Evolutionary conservation across 352 stramenopile species (phyloP).

Genomic region (Phytophthora brassicae): DNA sequence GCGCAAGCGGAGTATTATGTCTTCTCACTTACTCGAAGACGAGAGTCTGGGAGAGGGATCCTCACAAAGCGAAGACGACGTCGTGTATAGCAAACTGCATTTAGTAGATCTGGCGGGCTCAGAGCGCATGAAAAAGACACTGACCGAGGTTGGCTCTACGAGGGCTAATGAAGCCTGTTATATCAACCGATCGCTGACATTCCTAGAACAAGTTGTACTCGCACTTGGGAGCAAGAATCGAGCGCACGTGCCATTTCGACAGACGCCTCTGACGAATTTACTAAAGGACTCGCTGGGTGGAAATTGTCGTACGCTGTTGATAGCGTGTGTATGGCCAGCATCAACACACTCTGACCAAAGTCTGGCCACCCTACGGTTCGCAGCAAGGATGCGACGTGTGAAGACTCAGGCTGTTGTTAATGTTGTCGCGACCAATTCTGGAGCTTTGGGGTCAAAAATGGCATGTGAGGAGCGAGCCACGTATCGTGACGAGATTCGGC

Average conservation of each 20-base stretch:
- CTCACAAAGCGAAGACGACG: slow-evolving; percentile 5
- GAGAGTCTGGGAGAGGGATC: slow-evolving; percentile 4
- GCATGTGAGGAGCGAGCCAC: slow-evolving; percentile 20
- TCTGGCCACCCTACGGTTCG: slow-evolving; percentile 90
- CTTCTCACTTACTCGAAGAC: slow-evolving; percentile 19
- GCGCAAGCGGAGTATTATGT: slow-evolving; percentile 36
- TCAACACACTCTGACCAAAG: slow-evolving; percentile 76
- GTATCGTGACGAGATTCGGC: slow-evolving; percentile 53
- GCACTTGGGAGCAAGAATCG: slow-evolving; percentile 89
- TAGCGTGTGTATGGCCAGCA: slow-evolving; percentile 88
- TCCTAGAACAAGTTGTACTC: slow-evolving; percentile 87
- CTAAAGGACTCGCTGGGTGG: slow-evolving; percentile 88
- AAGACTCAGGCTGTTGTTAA: slow-evolving; percentile 80
- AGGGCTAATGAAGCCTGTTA: slow-evolving; percentile 50
- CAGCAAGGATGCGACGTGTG: slow-evolving; percentile 83
- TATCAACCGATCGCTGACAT: slow-evolving; percentile 74
- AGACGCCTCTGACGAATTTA: slow-evolving; percentile 92
- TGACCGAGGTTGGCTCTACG: slow-evolving; percentile 38
- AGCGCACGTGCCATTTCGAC: slow-evolving; percentile 90
- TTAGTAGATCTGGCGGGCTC: slow-evolving; percentile 91
- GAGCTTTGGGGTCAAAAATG: slow-evolving; percentile 12
- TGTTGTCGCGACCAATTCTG: slow-evolving; percentile 21
- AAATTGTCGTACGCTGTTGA: slow-evolving; percentile 81
- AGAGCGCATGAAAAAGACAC: slow-evolving; percentile 91
- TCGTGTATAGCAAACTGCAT: slow-evolving; percentile 88